Evolutionary conservation across 495 filamentous ascomycete genomes (phyloP).

Genomic region (Xylaria palmicola): DNA sequence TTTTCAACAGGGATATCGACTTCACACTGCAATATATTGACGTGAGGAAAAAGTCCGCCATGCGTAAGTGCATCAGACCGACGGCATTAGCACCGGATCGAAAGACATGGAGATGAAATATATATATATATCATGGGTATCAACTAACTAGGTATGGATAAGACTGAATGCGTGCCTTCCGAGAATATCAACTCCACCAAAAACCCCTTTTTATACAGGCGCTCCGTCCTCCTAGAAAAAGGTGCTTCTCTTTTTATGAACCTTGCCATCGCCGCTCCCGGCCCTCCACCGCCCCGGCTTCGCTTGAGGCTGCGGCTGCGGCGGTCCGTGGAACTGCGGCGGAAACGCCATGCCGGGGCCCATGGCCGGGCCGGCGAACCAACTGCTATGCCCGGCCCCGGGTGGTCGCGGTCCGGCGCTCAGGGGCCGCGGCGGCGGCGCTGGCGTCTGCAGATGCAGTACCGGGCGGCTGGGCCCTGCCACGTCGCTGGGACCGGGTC

Average conservation of each 20-base stretch:
- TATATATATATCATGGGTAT: slow-evolving; percentile 27
- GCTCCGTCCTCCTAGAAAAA: slow-evolving; percentile 20
- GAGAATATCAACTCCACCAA: background rate
- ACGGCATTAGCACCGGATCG: background rate
- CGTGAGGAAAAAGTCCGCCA: background rate
- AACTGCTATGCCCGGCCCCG: slow-evolving; percentile 22
- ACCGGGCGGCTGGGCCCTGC: slow-evolving; percentile 13
- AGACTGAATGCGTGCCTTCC: slow-evolving; percentile 8
- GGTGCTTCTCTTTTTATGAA: slow-evolving; percentile 32
- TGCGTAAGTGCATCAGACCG: background rate
- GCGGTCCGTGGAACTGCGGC: background rate
- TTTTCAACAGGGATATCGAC: background rate
- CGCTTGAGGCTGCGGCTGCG: background rate
- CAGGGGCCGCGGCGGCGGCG: slow-evolving; percentile 39
- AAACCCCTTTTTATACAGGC: background rate
- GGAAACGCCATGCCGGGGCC: slow-evolving; percentile 2
- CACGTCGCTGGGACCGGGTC: background rate
- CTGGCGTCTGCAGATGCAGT: slow-evolving; percentile 26
- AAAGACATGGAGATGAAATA: background rate
- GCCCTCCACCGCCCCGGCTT: slow-evolving; percentile 19
- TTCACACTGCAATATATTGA: background rate
- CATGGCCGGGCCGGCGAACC: slow-evolving; percentile 15
- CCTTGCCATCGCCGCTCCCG: slow-evolving; percentile 25
- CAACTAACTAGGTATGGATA: slow-evolving; percentile 20
- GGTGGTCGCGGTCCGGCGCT: slow-evolving; percentile 39